Evolutionary conservation across 2,329 filamentous ascomycete species (phyloP).

Genomic region (Paecilomyces variotii): DNA sequence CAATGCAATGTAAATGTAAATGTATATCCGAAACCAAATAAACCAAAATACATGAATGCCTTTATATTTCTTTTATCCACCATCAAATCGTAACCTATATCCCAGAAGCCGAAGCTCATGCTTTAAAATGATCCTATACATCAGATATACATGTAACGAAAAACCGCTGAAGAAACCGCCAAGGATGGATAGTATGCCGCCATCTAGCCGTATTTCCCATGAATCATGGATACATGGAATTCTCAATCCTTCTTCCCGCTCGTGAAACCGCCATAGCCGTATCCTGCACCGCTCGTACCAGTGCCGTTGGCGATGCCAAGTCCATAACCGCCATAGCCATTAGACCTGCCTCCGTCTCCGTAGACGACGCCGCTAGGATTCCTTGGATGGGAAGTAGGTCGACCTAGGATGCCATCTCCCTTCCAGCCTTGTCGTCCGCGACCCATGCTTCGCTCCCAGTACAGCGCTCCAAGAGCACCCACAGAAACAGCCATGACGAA

Average conservation of each 20-base stretch:
- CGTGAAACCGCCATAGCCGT: constrained; percentile 31
- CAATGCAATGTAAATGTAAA: not conserved
- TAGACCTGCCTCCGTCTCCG: constrained; percentile 44
- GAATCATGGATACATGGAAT: not conserved
- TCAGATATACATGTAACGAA: not conserved
- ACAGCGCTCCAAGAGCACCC: constrained; percentile 28
- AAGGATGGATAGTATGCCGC: not conserved
- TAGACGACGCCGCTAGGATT: constrained; percentile 47
- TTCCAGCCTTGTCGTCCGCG: constrained; percentile 20
- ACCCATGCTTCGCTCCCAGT: constrained; percentile 26
- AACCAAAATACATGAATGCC: not conserved
- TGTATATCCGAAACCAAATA: too few relatives aligned
- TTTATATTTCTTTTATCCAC: not conserved
- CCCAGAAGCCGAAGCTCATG: not conserved
- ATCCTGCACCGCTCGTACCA: constrained; percentile 12
- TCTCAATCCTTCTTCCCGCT: constrained; percentile 36
- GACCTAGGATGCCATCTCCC: constrained; percentile 43
- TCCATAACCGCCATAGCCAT: constrained; percentile 51
- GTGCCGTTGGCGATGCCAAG: constrained; percentile 20
- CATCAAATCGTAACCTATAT: not conserved
- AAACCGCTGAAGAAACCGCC: not conserved
- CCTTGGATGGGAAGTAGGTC: constrained; percentile 33
- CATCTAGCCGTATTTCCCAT: not conserved
- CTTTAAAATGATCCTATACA: not conserved
- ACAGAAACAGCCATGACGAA: constrained; percentile 28